Percentiles rank a stretch among this genome's conserved stretches.
Evolutionary conservation across 2,329 filamentous ascomycete species (phyloP).

Genomic region (Pyrenochaeta sp.): DNA sequence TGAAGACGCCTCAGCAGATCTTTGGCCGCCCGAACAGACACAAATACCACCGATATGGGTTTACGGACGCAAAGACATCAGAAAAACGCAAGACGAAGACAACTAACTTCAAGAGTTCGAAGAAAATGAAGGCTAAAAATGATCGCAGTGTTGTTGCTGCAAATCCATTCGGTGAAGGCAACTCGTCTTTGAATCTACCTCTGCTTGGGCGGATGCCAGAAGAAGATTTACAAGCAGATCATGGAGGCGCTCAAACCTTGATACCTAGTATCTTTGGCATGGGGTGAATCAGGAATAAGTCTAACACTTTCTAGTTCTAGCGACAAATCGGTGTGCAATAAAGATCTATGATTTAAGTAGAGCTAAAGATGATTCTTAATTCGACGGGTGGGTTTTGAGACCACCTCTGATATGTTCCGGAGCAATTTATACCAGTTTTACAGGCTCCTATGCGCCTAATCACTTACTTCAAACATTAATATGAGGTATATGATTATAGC

Average conservation of each 20-base stretch:
- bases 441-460: neutral
- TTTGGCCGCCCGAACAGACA: slow-evolving; percentile 51
- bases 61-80: slow-evolving; percentile 18
- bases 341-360: too few relatives aligned
- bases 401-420: too few relatives aligned
- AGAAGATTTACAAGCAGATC: neutral
- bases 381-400: too few relatives aligned
- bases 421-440: too few relatives aligned
- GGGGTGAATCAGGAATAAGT: neutral
- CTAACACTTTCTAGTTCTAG: too few relatives aligned
- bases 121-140: neutral
- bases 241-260: too few relatives aligned
- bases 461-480: neutral
- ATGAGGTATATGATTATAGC: neutral
- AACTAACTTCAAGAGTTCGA: slow-evolving; percentile 11
- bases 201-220: neutral
- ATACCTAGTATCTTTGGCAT: neutral
- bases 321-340: too few relatives aligned
- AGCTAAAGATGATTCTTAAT: too few relatives aligned
- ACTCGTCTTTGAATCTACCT: neutral
- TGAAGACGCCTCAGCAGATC: slow-evolving; percentile 54
- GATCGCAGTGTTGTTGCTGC: neutral
- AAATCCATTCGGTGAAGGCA: neutral
- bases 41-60: slow-evolving; percentile 38
- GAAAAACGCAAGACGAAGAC: slow-evolving; percentile 30